A percentile compares a stretch with the other conserved stretches of the same genome.
Evolutionary conservation across 163 green algal species (phyloP).

Genomic region (Trebouxiophyceae sp.): DNA sequence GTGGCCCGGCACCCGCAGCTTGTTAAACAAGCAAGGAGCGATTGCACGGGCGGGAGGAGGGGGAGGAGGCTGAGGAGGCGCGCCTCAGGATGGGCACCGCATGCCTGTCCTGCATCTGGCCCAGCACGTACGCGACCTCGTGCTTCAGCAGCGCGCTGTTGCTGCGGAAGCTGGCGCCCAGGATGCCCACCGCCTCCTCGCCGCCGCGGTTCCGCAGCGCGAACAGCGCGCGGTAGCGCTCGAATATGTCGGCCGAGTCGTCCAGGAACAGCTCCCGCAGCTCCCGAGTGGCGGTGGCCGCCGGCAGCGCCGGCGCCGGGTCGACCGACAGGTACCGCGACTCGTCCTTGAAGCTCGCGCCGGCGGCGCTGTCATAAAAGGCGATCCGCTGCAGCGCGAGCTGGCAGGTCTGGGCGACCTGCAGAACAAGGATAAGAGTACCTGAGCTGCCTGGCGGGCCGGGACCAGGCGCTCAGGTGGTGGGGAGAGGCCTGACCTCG

Average conservation of each 20-base stretch:
- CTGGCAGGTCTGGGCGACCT: conserved; percentile 88
- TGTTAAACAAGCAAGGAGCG: neutral
- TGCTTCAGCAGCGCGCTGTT: conserved; percentile 91
- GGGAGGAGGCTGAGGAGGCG: neutral
- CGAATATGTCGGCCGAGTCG: conserved; percentile 65
- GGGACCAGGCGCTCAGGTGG: neutral
- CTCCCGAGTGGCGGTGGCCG: conserved; percentile 41
- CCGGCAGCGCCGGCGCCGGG: conserved; percentile 66
- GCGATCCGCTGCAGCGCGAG: conserved; percentile 77
- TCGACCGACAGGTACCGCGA: conserved; percentile 78
- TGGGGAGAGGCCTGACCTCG: conserved; percentile 36
- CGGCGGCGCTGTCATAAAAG: conserved; percentile 30
- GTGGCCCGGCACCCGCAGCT: neutral
- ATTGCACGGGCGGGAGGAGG: too few relatives aligned
- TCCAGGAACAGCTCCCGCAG: conserved; percentile 57
- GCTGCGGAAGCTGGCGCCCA: conserved; percentile 54
- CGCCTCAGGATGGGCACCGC: conserved; percentile 42
- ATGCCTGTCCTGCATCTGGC: conserved; percentile 82
- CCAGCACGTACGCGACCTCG: conserved; percentile 97
- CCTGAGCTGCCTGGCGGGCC: neutral
- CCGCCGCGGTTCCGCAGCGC: conserved; percentile 87
- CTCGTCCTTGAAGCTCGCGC: neutral
- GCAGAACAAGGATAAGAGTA: neutral
- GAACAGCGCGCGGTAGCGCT: conserved; percentile 91
- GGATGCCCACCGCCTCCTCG: conserved; percentile 56